Evolutionary conservation across 495 filamentous ascomycete genomes (phyloP).

Genomic region (Apodospora peruviana): DNA sequence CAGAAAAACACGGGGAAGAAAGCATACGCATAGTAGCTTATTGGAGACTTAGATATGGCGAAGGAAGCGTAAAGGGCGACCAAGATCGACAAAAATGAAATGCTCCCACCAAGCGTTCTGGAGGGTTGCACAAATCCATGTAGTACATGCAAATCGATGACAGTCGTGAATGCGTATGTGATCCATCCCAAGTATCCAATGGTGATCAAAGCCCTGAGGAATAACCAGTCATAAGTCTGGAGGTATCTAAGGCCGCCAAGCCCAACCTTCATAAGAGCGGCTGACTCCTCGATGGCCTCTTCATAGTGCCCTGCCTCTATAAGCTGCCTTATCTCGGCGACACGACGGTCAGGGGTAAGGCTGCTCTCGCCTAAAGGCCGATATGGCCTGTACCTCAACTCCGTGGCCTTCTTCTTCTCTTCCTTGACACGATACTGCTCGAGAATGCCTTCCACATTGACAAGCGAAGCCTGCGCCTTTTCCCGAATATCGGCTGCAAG

Average conservation of each 20-base stretch:
- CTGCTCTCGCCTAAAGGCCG: conserved; percentile 51
- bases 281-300: conserved; percentile 68
- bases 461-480: conserved; percentile 80
- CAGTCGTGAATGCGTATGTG: conserved; percentile 85
- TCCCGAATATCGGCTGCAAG: conserved; percentile 62
- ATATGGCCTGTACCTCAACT: conserved; percentile 74
- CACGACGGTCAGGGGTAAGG: conserved; percentile 60
- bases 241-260: conserved; percentile 87
- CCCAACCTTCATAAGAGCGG: conserved; percentile 67
- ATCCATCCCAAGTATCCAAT: conserved; percentile 97
- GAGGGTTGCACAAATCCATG: conserved; percentile 63
- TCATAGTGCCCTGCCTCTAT: conserved; percentile 64
- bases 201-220: conserved; percentile 86
- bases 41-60: conserved; percentile 68
- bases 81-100: conserved; percentile 71
- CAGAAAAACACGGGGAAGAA: conserved; percentile 92
- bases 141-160: conserved; percentile 84
- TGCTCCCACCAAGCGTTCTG: conserved; percentile 52
- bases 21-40: conserved; percentile 87
- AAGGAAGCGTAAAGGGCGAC: conserved; percentile 73
- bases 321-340: conserved; percentile 58
- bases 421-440: conserved; percentile 99
- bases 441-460: conserved; percentile 82
- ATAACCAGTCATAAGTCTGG: conserved; percentile 96
- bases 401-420: conserved; percentile 66